Evolutionary conservation across 805 yeast species (phyloP).

Genomic region (Myxozyma sirexii): DNA sequence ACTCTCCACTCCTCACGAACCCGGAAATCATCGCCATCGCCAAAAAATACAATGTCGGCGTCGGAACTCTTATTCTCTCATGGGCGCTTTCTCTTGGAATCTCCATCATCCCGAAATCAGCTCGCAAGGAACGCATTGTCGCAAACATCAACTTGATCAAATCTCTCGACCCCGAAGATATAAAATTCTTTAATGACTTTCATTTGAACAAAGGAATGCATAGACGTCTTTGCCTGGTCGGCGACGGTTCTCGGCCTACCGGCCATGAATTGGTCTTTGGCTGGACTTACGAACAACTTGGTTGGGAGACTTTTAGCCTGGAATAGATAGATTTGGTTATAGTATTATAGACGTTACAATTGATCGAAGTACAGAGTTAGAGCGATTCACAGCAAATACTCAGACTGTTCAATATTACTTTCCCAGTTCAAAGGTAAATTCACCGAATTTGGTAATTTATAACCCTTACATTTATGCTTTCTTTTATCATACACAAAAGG

Average conservation of each 20-base stretch:
- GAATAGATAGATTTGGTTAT: background rate
- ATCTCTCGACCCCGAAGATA: conserved; percentile 13
- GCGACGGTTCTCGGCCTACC: conserved; percentile 17
- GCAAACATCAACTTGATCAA: conserved; percentile 44
- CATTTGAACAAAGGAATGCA: conserved; percentile 23
- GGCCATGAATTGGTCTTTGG: conserved; percentile 25
- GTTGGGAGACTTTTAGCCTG: conserved; percentile 22
- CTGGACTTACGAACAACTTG: conserved; percentile 30
- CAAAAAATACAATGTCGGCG: conserved; percentile 55
- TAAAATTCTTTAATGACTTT: conserved; percentile 8
- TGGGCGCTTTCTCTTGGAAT: conserved; percentile 73
- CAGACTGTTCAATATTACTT: too few relatives aligned
- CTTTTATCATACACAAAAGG: too few relatives aligned
- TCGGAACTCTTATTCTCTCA: conserved; percentile 68
- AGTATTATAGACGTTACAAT: too few relatives aligned
- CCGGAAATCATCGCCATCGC: conserved; percentile 69
- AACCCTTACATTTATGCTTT: too few relatives aligned
- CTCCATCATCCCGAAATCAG: conserved; percentile 67
- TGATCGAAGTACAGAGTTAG: too few relatives aligned
- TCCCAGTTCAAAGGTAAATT: too few relatives aligned
- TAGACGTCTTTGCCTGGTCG: conserved; percentile 15
- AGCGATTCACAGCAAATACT: too few relatives aligned
- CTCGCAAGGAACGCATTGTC: background rate
- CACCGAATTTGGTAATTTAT: too few relatives aligned
- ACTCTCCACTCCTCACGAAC: conserved; percentile 62